Base-by-base conservation (phyloP, 2,329 filamentous ascomycete genomes). In the Alternaria viburni region DNA sequence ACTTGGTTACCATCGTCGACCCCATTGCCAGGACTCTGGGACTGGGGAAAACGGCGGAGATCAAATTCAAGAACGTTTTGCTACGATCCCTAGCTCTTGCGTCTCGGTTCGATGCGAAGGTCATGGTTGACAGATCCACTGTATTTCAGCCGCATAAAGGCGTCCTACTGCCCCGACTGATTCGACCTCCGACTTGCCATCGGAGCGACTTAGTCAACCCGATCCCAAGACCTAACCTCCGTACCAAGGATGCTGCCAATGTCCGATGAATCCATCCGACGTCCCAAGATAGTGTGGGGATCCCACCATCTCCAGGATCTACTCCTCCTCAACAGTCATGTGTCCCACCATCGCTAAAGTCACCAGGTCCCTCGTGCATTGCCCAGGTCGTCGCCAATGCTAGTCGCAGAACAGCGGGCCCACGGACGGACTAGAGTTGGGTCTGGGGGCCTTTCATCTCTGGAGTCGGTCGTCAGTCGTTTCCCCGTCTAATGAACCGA, bases 31-130 rank as follows among this genome's bases (percentile, higher is more conserved):
- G 59, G 41, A 54, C 41, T 21, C 47, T 62, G 59, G 59, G 30
- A 62, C 59, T 59, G 54, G 59, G 59, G 55, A 47, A 59, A 61
- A 58, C 59, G 54, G 28, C 55, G 26, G 28, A 25, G 28, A 47
- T 43, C 41, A 57, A 23, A 25, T 23, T 47, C 47, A 26, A 58
- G 32, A 8, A 36, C 43, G 26, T 28, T 62, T 44, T 46, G 44
- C 10, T 44, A 17, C 13, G 17, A 62, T 62, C 41, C 41, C 11
- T 44, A 47, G 46, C 55, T 52, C 41, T 44, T n/a, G 21, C 21
- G 54, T 58, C 45, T 52, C 54, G 28, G 26, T 55, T 54, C 23
- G n/a, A 54, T 19, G 30, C 23, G 59, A 36, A 21, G 13, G 23
- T 55, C 43, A 45, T 45, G n/a, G n/a, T 21, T 54, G 26, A 13